A percentile compares a stretch with the other conserved stretches of the same genome.
Conservation (phyloP, 2,329 filamentous ascomycete genomes). For the Sclerotinia glacialis region DNA sequence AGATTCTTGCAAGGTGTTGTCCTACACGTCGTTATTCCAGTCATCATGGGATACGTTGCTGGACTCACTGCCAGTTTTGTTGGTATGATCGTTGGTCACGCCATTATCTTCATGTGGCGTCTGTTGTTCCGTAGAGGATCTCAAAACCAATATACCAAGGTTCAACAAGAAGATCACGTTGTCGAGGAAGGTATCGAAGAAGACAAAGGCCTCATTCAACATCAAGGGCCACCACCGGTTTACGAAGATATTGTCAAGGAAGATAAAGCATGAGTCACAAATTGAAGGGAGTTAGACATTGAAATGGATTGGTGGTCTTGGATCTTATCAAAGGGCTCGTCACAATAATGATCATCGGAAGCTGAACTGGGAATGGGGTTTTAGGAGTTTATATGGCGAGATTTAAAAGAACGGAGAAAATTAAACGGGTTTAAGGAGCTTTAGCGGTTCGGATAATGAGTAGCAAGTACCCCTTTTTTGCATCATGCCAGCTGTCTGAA, state of each 20-base stretch:
- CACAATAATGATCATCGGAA: not conserved
- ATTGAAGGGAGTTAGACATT: not conserved
- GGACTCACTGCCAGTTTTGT: conserved; percentile 66
- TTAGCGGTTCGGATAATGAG: not conserved
- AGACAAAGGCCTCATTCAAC: conserved; percentile 31
- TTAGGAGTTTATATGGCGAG: conserved; percentile 13
- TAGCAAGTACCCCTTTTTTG: not conserved
- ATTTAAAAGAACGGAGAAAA: not conserved
- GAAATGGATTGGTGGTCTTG: not conserved
- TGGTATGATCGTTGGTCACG: conserved; percentile 63
- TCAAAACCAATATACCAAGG: conserved; percentile 24
- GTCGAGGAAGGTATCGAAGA: conserved; percentile 30
- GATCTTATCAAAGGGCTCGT: not conserved
- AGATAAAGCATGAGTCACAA: conserved; percentile 26
- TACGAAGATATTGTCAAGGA: conserved; percentile 33
- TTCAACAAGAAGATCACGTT: conserved; percentile 31
- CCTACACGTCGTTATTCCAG: conserved; percentile 63
- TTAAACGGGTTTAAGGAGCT: not conserved
- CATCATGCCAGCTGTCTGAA: conserved; percentile 6
- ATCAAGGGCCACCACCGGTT: conserved; percentile 36
- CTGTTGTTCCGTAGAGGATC: conserved; percentile 49
- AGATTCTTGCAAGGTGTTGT: conserved; percentile 54
- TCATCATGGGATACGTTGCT: conserved; percentile 65
- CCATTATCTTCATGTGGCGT: conserved; percentile 59
- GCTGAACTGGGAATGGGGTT: not conserved